Base-by-base conservation (phyloP, 1,284 basidiomycete genomes). In the Marasmius oreades region DNA sequence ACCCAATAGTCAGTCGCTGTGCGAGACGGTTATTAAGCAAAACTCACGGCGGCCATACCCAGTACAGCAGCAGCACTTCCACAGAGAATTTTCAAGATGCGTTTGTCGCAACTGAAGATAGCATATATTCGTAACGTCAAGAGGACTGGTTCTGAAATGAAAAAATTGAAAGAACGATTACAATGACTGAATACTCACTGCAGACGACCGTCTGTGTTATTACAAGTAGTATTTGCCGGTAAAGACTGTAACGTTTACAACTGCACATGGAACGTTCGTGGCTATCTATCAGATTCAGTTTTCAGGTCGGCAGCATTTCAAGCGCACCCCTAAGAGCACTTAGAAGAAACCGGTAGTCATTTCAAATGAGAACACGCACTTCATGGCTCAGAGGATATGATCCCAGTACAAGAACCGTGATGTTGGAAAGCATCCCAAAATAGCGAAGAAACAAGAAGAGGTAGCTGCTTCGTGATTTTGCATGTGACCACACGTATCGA, bases 401-500 rank as follows among this genome's bases (percentile, higher is more conserved):
- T 2, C 22, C 18, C 11, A 47, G 45, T 24, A 47, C 23, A 14
- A 47, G 14, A n/a, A 47, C 23, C 20, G 45, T 24, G 10, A 26
- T 47, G 45, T 47, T 47, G 45, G 22, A 24, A 16, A 26, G 16
- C 8, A 47, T 18, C 11, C 20, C 45, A n/a, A 47, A 47, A 26
- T 47, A 47, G 12, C 45, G 18, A 47, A 47, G 45, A 8, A 47
- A 47, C 22, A 47, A 26, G 45, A 47, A 47, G 3, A 47, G 45
- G 24, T 23, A 47, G 45, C 45, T 47, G 45, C 45, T 47, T 47
- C 45, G 45, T 24, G 45, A 47, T 26, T 47, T 47, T 24, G 45
- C 22, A 26, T 47, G 45, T 22, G 20, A 18, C 45, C 45, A 47
- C 10, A 47, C 45, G 23, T 47, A 26, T 26, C 26, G 20, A 22